A percentile compares a stretch with the other conserved stretches of the same genome.
Conservation (phyloP, 768 basidiomycete species). For the Termitomyces sp. region DNA sequence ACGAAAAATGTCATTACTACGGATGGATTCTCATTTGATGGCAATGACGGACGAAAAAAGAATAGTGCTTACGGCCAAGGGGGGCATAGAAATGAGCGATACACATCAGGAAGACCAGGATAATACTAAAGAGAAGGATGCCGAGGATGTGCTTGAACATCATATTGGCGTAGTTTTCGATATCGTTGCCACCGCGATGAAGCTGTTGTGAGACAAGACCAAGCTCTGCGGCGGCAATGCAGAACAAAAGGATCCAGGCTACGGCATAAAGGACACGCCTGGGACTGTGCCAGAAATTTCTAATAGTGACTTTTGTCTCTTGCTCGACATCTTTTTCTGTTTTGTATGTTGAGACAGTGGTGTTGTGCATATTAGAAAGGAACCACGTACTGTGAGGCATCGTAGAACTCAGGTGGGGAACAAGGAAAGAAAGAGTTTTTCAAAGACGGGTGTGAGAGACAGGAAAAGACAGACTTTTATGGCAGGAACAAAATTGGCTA, state of each 20-base stretch:
- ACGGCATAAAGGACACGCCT: neutral
- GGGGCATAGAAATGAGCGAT: slow-evolving; percentile 9
- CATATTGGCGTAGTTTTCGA: slow-evolving; percentile 8
- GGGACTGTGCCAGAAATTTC: neutral
- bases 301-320: neutral
- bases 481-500: neutral
- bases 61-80: slow-evolving; percentile 1
- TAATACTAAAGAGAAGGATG: slow-evolving; percentile 5
- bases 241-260: slow-evolving; percentile 2
- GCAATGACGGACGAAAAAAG: neutral
- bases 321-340: neutral
- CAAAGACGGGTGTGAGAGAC: neutral
- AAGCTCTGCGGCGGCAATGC: neutral
- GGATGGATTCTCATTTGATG: neutral
- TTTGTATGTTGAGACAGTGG: neutral
- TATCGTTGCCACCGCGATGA: slow-evolving; percentile 5
- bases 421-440: neutral
- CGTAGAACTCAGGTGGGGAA: neutral
- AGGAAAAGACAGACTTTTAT: neutral
- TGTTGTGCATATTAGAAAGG: neutral
- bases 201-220: slow-evolving; percentile 11
- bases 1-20: slow-evolving; percentile 8
- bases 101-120: slow-evolving; percentile 9
- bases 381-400: neutral
- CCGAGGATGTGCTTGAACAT: slow-evolving; percentile 13